Percentiles rank a stretch among this genome's conserved stretches.
These are phyloP conservation scores for Tuber magnatum DNA, from an alignment of 495 filamentous ascomycete species.

Conservation along the genomic window DNA sequence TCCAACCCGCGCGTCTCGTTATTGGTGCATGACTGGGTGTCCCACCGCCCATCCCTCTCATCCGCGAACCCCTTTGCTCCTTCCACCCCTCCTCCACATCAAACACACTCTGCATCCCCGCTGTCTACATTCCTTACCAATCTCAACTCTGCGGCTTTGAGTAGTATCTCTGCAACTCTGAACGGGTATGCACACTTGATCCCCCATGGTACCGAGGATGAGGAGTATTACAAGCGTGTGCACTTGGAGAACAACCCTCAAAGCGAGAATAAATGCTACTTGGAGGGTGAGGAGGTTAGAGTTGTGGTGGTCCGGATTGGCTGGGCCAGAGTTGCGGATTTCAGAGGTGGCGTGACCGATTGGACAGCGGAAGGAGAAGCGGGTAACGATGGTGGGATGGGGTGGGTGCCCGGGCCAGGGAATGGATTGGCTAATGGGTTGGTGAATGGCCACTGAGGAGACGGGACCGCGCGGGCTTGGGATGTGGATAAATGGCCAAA, in stretches of 20 bases:
- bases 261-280: constrained; percentile 36
- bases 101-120: constrained; percentile 53
- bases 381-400: constrained; percentile 27
- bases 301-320: constrained; percentile 57
- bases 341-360: constrained; percentile 58
- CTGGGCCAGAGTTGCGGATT: constrained; percentile 57
- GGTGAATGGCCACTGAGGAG: not conserved
- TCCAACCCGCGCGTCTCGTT: constrained; percentile 84
- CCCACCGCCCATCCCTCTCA: constrained; percentile 73
- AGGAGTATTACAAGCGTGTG: constrained; percentile 66
- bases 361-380: constrained; percentile 46
- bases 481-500: not conserved
- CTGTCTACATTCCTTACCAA: constrained; percentile 77
- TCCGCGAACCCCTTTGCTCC: constrained; percentile 48
- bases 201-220: constrained; percentile 64
- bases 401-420: not conserved
- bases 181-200: constrained; percentile 73
- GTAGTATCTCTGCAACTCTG: constrained; percentile 88
- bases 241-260: constrained; percentile 78
- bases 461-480: not conserved
- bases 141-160: constrained; percentile 78
- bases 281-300: constrained; percentile 48
- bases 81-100: constrained; percentile 46
- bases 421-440: not conserved
- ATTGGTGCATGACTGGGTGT: constrained; percentile 98